Conservation (phyloP, 2,329 filamentous ascomycete species). For the Pseudocercospora macadamiae region DNA sequence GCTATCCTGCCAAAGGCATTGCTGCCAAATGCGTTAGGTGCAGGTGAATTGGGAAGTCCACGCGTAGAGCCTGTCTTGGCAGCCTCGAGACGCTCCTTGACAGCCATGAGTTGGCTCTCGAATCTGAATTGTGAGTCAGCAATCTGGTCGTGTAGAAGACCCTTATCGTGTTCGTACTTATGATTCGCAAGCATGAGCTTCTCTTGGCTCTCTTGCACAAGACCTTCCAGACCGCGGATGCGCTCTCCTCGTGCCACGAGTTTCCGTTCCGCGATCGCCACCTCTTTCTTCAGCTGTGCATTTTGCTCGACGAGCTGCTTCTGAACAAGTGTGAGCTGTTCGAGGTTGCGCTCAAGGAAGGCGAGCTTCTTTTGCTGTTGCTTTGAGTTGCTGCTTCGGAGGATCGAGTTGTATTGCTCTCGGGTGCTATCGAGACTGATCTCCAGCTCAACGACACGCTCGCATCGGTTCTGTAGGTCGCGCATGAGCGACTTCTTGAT, state of each 20-base stretch:
- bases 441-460: constrained; percentile 94
- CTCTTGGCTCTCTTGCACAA: constrained; percentile 96
- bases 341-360: constrained; percentile 95
- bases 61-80: constrained; percentile 91
- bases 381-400: constrained; percentile 94
- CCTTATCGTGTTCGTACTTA: constrained; percentile 66
- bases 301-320: constrained; percentile 98
- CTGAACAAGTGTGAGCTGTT: constrained; percentile 96
- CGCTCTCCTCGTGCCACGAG: constrained; percentile 95
- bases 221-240: constrained; percentile 87
- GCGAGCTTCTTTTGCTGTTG: constrained; percentile 99
- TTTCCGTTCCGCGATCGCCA: constrained; percentile 97
- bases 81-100: constrained; percentile 96
- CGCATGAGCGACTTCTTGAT: constrained; percentile 99
- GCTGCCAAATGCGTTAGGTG: constrained; percentile 53
- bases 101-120: constrained; percentile 92
- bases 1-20: constrained; percentile 74
- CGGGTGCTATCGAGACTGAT: constrained; percentile 96
- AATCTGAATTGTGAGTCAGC: constrained; percentile 64
- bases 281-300: constrained; percentile 95
- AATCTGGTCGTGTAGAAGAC: background rate
- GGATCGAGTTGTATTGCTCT: constrained; percentile 98
- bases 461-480: constrained; percentile 95
- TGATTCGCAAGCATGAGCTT: constrained; percentile 97
- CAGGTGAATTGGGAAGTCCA: constrained; percentile 67